Base-by-base conservation (phyloP, 345 rosid species). In the Mangifera indica region DNA sequence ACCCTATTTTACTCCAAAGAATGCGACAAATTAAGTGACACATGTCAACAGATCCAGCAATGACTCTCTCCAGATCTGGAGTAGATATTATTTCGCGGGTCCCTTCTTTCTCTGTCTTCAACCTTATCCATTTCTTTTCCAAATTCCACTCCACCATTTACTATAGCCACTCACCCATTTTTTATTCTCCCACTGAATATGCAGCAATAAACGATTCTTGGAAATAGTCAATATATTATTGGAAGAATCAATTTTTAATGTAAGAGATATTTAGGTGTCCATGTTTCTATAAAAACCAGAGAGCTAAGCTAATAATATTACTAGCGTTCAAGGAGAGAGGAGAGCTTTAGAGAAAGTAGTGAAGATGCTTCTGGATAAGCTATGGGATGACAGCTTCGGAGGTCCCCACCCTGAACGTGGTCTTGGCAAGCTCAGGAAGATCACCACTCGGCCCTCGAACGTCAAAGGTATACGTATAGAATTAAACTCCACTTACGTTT, bases 361-460 rank as follows among this genome's bases (percentile, higher is more conserved):
- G 2, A 26, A 49, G 85, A 85, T 84, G 78, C 77, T 88, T 76
- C 83, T 89, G 13, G 97, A 75, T 70, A 87, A 85, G 72, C 78
- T 92, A 32, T 94, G 98, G 98, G 98, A 94, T 69, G 98, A 92
- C 70, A 88, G 82, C 14, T 77, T 87, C 0, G 98, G 95, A 0
- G 98, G 98, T 14, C 98, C 98, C 72, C 95, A 76, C 67, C 98
- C 98, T 2, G 98, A 94, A 0, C 93, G 85, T 42, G 98, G 98
- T 66, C 93, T 92, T 44, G 95, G 84, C 62, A 79, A 74, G 73
- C 92, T 92, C 65, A 85, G 98, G 68, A 89, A 89, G 72, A 80
- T 88, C 86, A 72, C 86, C 57, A 63, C 91, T 67, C 83, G 76
- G 18, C 86, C 93, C 46, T 61, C 87, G 60, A 70, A 37, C 69